Conservation (phyloP, 106 monocot genomes). For the Narthecium ossifragum region DNA sequence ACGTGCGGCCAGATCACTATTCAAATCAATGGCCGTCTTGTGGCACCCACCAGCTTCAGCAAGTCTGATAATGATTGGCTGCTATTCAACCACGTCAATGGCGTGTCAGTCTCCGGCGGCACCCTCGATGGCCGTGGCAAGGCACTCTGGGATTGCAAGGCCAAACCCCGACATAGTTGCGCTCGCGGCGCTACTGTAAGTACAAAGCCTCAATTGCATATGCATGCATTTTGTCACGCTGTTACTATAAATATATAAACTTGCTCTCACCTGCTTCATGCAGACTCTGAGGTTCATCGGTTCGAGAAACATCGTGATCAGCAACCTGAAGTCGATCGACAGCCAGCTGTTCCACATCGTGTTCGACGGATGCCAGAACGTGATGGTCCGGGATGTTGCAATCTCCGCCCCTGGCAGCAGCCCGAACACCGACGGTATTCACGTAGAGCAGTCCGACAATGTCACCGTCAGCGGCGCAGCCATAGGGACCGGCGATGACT, state of each 20-base stretch:
- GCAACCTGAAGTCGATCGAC: slow-evolving; percentile 22
- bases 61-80: neutral
- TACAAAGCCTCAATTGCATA: too few species aligned
- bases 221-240: too few species aligned
- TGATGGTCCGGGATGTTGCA: slow-evolving; percentile 7
- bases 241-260: too few species aligned
- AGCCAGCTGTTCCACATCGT: slow-evolving; percentile 33
- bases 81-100: neutral
- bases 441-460: slow-evolving; percentile 29
- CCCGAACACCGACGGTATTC: slow-evolving; percentile 58
- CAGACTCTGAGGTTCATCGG: slow-evolving; percentile 24
- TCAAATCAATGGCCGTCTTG: neutral
- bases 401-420: slow-evolving; percentile 31
- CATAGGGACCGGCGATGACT: slow-evolving; percentile 34
- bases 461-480: slow-evolving; percentile 18
- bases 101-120: neutral
- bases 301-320: slow-evolving; percentile 22
- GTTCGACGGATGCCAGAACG: slow-evolving; percentile 13
- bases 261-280: too few species aligned
- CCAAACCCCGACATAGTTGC: neutral
- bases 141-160: neutral
- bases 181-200: neutral
- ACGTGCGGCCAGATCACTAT: neutral
- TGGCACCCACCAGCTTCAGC: neutral
- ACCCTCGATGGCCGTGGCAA: neutral